Percentiles rank a stretch among this genome's conserved stretches.
Conservation (phyloP, 305 asterid species). For the Coffea humblotiana region DNA sequence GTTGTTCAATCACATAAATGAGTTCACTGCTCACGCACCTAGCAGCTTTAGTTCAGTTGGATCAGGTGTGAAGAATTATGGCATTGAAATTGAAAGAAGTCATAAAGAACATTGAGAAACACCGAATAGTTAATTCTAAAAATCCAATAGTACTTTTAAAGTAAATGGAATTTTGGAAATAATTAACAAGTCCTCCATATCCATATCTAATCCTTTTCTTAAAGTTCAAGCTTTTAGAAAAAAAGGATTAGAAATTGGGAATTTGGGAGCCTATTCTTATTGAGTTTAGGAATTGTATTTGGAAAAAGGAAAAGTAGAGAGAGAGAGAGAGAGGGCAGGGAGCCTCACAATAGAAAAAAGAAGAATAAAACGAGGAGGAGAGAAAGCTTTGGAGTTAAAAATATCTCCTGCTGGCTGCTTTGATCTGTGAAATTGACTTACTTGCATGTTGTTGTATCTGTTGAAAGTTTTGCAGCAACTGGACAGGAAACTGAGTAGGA, state of each 20-base stretch:
- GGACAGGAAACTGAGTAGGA: conserved; percentile 94
- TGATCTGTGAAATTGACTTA: conserved; percentile 25
- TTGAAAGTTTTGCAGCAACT: conserved; percentile 89
- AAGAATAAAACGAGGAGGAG: too few species aligned
- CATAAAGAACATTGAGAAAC: not conserved
- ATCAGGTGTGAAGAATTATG: not conserved
- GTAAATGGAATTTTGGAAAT: conserved; percentile 1
- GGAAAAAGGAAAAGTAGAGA: not conserved
- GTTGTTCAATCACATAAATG: conserved; percentile 46
- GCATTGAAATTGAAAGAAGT: conserved; percentile 1
- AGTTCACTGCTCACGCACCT: conserved; percentile 10
- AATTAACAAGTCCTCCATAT: not conserved
- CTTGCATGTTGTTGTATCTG: conserved; percentile 99
- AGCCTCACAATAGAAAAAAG: too few species aligned
- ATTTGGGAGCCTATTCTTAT: not conserved
- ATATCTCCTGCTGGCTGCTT: not conserved
- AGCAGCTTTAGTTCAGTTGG: conserved; percentile 3
- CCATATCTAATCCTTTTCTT: conserved; percentile 9
- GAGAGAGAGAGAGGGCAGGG: not conserved
- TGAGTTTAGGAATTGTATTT: not conserved
- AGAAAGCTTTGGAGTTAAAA: not conserved
- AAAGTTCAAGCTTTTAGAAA: conserved; percentile 20
- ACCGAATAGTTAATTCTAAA: not conserved
- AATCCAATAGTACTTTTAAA: not conserved
- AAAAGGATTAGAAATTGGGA: conserved; percentile 6